Evolutionary conservation across 2,329 filamentous ascomycete species (phyloP), one percentile per base, ranked within the genome.

Genomic region (Scytalidium sp.): DNA sequence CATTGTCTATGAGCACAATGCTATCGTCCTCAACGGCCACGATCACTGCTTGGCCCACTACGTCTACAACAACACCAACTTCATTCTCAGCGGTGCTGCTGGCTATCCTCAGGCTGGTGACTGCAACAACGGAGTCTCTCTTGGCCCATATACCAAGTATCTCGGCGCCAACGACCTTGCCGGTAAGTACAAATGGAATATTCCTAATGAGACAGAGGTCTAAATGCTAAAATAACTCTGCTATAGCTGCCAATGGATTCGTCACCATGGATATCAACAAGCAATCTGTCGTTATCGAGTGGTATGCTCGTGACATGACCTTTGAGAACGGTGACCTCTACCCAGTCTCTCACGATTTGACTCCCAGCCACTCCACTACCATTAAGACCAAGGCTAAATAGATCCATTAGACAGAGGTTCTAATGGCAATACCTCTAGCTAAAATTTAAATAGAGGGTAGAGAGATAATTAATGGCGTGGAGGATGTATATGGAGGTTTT

Each of bases 41-140:
- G 60, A 62, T 41, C 60, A 62, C 53, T 62, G 59, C 32, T 36
- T 60, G 22, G 60, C 53, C 0, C 60, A 62, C 49, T 62, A 59
- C 52, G 32, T 54, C n/a, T 44, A 42, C 32, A 47, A 61, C 21
- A 54, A 56, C 13, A 61, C 53, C 3, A 50, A 61, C 52, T 61
- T 59, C 21, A 57, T 62, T 21, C 52, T 62, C 41, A 51, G 45
- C 40, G 50, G 50, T 19, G 50, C 50, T 2, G 50, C 45, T 13
- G 50, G 50, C n/a, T 51, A 51, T 43, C 45, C 50, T 13, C 45
- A 51, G 36, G 45, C 54, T 52, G 60, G 57, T 11, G 60, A 62
- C 43, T 62, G 60, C 45, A 62, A 62, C 50, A 54, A 59, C 19
- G 60, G 59, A n/a, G 47, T 55, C 17, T 41, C 59, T 3, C 49